These are phyloP conservation scores for Huntiella omanensis DNA, from an alignment of 2,329 filamentous ascomycete species.

Conservation along the genomic window DNA sequence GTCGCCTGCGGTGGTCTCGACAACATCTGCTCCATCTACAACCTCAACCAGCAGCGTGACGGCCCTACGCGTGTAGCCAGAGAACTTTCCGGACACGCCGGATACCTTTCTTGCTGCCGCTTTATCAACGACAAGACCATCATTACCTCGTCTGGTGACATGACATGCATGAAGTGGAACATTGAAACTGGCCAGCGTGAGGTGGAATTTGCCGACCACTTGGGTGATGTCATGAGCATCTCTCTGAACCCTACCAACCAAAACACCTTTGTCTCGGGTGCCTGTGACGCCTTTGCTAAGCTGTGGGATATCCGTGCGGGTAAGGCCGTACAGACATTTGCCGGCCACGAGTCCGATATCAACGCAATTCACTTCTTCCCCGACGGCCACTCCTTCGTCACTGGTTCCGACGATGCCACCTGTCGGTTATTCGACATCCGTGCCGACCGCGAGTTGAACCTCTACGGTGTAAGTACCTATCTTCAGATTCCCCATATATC, in stretches of 20 bases:
- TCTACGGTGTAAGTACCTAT: constrained; percentile 36
- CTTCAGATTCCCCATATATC: neutral
- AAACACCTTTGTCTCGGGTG: constrained; percentile 98
- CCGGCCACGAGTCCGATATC: constrained; percentile 96
- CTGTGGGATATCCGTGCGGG: constrained; percentile 97
- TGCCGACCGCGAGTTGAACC: constrained; percentile 62
- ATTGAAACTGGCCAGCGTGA: constrained; percentile 95
- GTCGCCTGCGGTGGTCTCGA: constrained; percentile 96
- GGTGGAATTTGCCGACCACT: constrained; percentile 93
- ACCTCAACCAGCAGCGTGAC: constrained; percentile 81
- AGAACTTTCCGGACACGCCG: constrained; percentile 89
- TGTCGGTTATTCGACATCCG: constrained; percentile 96
- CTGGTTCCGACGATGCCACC: constrained; percentile 90
- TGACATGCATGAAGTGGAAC: constrained; percentile 99
- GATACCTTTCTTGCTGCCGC: constrained; percentile 93
- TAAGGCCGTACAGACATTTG: constrained; percentile 96
- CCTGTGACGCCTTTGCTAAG: constrained; percentile 96
- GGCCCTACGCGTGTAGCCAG: constrained; percentile 92
- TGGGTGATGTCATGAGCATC: constrained; percentile 98
- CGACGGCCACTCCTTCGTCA: constrained; percentile 94
- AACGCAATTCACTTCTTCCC: constrained; percentile 99
- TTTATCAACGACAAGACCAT: constrained; percentile 98
- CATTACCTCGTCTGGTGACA: constrained; percentile 92
- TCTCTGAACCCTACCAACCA: constrained; percentile 98
- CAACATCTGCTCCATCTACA: constrained; percentile 99